Evolutionary conservation across 495 filamentous ascomycete species (phyloP), one percentile per base, ranked within the genome.

Genomic region (Podospora didyma): DNA sequence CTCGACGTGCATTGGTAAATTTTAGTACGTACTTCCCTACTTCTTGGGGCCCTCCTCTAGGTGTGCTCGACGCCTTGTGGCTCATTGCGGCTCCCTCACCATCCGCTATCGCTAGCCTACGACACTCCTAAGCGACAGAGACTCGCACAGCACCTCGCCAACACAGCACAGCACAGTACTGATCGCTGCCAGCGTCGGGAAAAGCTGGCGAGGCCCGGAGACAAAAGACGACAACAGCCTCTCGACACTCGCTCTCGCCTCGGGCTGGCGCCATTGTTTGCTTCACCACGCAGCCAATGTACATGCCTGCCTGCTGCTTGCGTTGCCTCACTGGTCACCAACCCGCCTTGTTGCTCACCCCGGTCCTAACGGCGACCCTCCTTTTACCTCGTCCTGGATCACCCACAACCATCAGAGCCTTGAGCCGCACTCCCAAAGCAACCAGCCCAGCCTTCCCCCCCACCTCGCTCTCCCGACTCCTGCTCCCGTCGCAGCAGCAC

Each of bases 371-470:
- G 48, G 47, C n/a, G n/a, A n/a, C 59, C 54, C 47, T 52, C 49
- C 46, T 51, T 53, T 57, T 56, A 23, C 53, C 42, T 51, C 53
- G 42, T 58, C 49, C 57, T 62, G 57, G 63, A 3, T 31, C 26
- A 3, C 54, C 50, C 41, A 54, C 57, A 55, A 51, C 61, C 58
- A 46, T 61, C 51, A 60, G 56, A 46, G 53, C 53, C 51, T 64
- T 67, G 65, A 68, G 65, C 65, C 62, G 65, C 62, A 63, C 58
- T 60, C 59, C 39, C 11, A 59, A 54, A n/a, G 48, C 41, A 22
- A 34, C 4, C 3, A n/a, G 20, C 39, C 54, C 56, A 57, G 49
- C 49, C 51, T 56, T 52, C 42, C 45, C 48, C 57, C 51, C 51
- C 56, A 42, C 56, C 54, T 59, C 49, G 47, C 57, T 49, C 44